Base-by-base conservation (phyloP, 2,329 filamentous ascomycete species). In the Fusarium decemcellulare region DNA sequence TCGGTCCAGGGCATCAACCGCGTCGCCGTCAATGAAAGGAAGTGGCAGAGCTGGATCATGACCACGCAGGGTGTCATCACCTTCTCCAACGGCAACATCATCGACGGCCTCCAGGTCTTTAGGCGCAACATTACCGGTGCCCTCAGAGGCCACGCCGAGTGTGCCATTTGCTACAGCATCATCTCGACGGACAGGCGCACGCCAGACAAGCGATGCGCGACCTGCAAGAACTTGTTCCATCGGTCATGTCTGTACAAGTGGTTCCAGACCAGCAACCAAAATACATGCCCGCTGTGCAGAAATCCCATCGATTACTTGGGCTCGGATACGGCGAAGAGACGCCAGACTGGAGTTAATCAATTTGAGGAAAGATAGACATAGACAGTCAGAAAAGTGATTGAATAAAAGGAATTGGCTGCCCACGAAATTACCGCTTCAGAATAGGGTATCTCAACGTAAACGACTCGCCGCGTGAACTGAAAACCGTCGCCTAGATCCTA, bases 101-200 rank as follows among this genome's bases (percentile, higher is more conserved):
- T 95, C 57, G 95, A 98, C 72, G 96, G 95, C 2, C 84, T 99
- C 32, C 86, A 91, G 12, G 91, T 93, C 9, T 98, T 97, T 85
- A 90, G 93, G 68, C 89, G 91, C 68, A 98, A 98, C 78, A 91
- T 99, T 12, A 88, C 91, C 14, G 93, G 94, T 2, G 93, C 93
- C 5, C 86, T 99, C 70, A 96, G 97, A 82, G 96, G 95, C 37
- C 95, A 98, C 81, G 93, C 88, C 18, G 96, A 99, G 80, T 99
- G 96, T 77, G 94, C 96, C 10, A 98, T 98, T 77, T 98, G 95
- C 84, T 98, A 98, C 83, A 94, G 91, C 63, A 94, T 99, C 76
- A 93, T 99, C 68, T 93, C 93, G 16, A 90, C 89, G 8, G 95
- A 98, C 79, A 93, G 93, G 84, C 92, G 92, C 80, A 89, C 97